Percentiles rank a stretch among this genome's conserved stretches.
Evolutionary conservation across 352 stramenopile species (phyloP).

Genomic region (Phytopythium ostracodes): DNA sequence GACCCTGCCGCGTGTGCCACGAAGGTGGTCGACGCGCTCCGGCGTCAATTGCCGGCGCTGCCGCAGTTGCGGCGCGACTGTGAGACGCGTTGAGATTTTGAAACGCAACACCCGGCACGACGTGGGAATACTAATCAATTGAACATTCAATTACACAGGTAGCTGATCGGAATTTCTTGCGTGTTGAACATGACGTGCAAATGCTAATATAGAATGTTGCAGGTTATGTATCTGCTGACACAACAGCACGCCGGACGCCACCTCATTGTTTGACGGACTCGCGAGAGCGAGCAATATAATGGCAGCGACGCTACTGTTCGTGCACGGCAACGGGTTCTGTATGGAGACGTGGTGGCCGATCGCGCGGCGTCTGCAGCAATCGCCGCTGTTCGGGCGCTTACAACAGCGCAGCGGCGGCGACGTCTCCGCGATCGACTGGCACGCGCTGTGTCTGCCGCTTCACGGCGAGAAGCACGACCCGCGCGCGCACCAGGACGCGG

Average conservation of each 20-base stretch:
- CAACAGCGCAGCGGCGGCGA: conserved; percentile 2
- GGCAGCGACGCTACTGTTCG: conserved; percentile 39
- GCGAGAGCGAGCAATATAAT: no score
- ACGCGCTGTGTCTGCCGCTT: conserved; percentile 25
- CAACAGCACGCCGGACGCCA: no score
- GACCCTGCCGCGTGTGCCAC: conserved; percentile 27
- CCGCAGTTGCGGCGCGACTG: not conserved
- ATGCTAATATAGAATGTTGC: no score
- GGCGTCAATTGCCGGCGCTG: conserved; percentile 14
- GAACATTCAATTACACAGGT: no score
- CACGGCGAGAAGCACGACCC: conserved; percentile 25
- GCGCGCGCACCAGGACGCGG: conserved; percentile 7
- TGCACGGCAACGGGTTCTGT: conserved; percentile 52
- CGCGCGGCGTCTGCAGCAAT: conserved; percentile 26
- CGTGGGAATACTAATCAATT: not conserved
- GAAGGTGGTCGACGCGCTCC: conserved; percentile 16
- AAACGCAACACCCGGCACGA: not conserved
- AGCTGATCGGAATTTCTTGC: no score
- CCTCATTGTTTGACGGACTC: not conserved
- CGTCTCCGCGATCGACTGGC: conserved; percentile 9
- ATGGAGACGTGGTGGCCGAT: conserved; percentile 44
- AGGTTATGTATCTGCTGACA: no score
- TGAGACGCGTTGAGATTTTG: not conserved
- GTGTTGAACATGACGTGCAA: no score
- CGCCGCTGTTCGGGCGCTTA: no score